Evolutionary conservation across 495 filamentous ascomycete species (phyloP).

Genomic region (Penicillium daleae): DNA sequence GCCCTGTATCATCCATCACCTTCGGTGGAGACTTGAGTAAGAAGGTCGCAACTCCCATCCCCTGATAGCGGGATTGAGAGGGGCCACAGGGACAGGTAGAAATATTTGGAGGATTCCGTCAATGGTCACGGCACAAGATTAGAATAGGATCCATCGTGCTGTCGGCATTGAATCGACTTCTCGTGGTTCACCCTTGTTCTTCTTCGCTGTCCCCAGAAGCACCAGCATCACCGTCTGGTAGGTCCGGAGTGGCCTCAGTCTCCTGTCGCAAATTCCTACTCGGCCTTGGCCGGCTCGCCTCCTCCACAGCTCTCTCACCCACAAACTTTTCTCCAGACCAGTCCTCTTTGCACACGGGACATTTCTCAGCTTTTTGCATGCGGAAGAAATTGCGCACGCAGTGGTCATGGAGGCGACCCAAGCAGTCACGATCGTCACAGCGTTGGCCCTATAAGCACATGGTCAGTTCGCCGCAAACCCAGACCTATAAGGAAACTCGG

Average conservation of each 20-base stretch:
- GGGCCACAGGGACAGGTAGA: background rate
- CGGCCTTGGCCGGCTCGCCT: slow-evolving; percentile 33
- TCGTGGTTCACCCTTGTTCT: slow-evolving; percentile 15
- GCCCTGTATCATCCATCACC: background rate
- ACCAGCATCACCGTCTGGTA: slow-evolving; percentile 11
- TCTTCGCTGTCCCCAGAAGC: slow-evolving; percentile 16
- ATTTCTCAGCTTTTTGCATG: slow-evolving; percentile 62
- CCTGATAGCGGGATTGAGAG: background rate
- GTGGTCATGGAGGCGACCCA: slow-evolving; percentile 72
- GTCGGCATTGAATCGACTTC: background rate
- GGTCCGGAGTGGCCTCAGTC: slow-evolving; percentile 16
- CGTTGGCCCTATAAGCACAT: slow-evolving; percentile 67
- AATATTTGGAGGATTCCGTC: background rate
- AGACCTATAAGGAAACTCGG: background rate
- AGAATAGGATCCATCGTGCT: background rate
- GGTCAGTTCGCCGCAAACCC: slow-evolving; percentile 10
- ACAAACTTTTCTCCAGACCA: slow-evolving; percentile 81
- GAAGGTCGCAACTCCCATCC: background rate
- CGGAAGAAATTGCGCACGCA: slow-evolving; percentile 77
- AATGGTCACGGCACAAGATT: background rate
- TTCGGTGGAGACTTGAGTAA: background rate
- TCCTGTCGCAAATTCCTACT: slow-evolving; percentile 27
- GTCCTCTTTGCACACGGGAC: slow-evolving; percentile 69
- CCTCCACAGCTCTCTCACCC: slow-evolving; percentile 71
- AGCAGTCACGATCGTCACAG: slow-evolving; percentile 70